These are phyloP conservation scores for Boletus holoroseus DNA, from an alignment of 1,284 basidiomycete species.

Conservation along the genomic window DNA sequence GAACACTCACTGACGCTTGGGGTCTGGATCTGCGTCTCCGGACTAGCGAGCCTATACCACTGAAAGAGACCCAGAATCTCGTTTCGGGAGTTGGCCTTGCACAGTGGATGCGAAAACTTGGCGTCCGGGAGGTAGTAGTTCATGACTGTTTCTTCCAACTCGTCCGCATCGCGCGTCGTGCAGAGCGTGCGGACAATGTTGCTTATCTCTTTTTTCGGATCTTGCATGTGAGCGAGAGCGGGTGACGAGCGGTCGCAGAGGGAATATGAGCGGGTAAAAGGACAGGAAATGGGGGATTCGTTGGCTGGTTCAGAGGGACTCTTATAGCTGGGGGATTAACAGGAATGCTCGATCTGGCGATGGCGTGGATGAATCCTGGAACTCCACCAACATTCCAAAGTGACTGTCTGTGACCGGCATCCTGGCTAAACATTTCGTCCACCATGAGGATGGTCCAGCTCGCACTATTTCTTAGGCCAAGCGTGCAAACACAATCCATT, in stretches of 20 bases:
- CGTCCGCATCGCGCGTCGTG: constrained; percentile 19
- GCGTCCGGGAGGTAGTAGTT: constrained; percentile 23
- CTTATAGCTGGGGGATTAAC: constrained; percentile 19
- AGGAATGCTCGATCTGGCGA: not conserved
- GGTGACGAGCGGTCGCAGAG: not conserved
- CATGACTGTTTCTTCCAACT: constrained; percentile 15
- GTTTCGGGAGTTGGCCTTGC: constrained; percentile 23
- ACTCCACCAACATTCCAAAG: constrained; percentile 7
- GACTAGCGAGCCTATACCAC: constrained; percentile 30
- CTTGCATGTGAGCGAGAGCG: constrained; percentile 21
- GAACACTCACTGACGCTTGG: constrained; percentile 14
- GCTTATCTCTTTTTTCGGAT: constrained; percentile 29
- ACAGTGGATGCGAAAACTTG: constrained; percentile 25
- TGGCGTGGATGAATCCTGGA: not conserved
- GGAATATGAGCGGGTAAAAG: not conserved
- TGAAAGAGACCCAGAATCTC: constrained; percentile 30
- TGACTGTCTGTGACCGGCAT: constrained; percentile 1
- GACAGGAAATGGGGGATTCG: not conserved
- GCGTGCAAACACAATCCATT: too few relatives aligned
- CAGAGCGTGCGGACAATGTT: constrained; percentile 22
- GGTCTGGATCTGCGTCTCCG: constrained; percentile 9
- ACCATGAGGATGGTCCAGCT: not conserved
- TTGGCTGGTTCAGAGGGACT: not conserved
- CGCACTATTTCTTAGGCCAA: not conserved
- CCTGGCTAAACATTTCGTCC: not conserved